Evolutionary conservation across 441 rosid genomes (phyloP).

Genomic region (Isatis lusitanica): DNA sequence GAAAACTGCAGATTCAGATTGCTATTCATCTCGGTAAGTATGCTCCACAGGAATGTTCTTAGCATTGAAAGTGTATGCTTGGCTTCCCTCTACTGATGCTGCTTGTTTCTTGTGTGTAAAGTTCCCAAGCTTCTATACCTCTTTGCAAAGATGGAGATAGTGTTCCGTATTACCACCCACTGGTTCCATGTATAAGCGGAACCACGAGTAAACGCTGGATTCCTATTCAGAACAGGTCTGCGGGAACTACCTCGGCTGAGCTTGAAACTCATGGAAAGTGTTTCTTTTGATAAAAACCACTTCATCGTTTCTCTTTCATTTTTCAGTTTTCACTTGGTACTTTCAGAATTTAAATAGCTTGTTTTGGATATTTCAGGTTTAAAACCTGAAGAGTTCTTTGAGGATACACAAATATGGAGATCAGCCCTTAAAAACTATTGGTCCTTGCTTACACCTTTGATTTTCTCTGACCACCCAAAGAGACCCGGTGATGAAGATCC

Average conservation of each 20-base stretch:
- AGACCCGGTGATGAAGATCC: constrained; percentile 99
- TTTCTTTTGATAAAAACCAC: constrained; percentile 12
- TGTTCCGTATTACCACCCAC: constrained; percentile 75
- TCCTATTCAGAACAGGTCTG: constrained; percentile 81
- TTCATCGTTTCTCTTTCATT: background rate
- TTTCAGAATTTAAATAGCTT: constrained; percentile 2
- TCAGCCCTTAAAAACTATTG: constrained; percentile 81
- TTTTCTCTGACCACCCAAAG: constrained; percentile 98
- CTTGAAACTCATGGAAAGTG: constrained; percentile 88
- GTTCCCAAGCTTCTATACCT: constrained; percentile 53
- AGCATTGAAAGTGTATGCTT: background rate
- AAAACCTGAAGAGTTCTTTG: constrained; percentile 69
- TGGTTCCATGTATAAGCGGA: constrained; percentile 80
- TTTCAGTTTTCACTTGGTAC: background rate
- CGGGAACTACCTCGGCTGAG: constrained; percentile 52
- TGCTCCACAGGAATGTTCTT: background rate
- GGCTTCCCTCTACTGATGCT: background rate
- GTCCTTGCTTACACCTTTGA: constrained; percentile 91
- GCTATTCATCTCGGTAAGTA: constrained; percentile 74
- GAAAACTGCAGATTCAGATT: constrained; percentile 65
- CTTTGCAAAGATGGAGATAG: constrained; percentile 73
- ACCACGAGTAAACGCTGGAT: constrained; percentile 80
- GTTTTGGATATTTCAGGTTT: constrained; percentile 56
- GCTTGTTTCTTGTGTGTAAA: constrained; percentile 30
- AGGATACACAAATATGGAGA: constrained; percentile 65